Base-by-base conservation (phyloP, 495 filamentous ascomycete genomes). In the Aspergillus nidulans region DNA sequence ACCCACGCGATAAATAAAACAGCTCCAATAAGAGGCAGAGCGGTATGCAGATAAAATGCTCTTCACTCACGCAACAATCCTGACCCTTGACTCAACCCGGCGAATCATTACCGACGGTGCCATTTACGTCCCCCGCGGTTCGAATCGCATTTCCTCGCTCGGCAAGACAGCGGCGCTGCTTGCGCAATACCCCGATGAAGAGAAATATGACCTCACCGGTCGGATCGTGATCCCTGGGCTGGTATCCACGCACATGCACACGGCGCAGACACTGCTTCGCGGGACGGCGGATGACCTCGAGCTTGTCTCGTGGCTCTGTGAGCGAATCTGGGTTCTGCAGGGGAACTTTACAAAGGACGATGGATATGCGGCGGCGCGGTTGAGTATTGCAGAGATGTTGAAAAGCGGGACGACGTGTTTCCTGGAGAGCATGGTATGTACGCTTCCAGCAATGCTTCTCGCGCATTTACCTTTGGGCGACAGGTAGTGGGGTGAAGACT, bases 361-460 rank as follows among this genome's bases (percentile, higher is more conserved):
- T 65, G 77, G 75, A 13, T 76, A 76, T 63, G 69, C 70, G 9
- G 76, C 76, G 1, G 77, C 76, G 2, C 48, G 69, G 21, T 51
- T 79, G 42, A 77, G 71, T 51, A 77, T 79, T 30, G 75, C 65
- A 0, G 76, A 80, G 56, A 80, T 79, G 77, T 58, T 80, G 51
- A 73, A 73, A 55, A 72, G 67, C 3, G 77, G 77, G 1, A 80
- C 77, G 9, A 80, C 77, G 34, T 78, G 74, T 57, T 80, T 80
- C 55, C 56, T 80, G 34, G 77, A 80, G 58, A 71, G 71, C 47
- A 79, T 80, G 77, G 70, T 73, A 34, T 24, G 61, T 58, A 46
- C 19, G 1, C 9, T 16, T 25, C 16, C 9, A 41, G 15, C 38
- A 15, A 40, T 12, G 43, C 28, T 24, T 1, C 19, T 18, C 12